Evolutionary conservation across 257 asterid genomes (phyloP), one percentile per base, ranked within the genome.

Genomic region (Osmanthus fragrans): DNA sequence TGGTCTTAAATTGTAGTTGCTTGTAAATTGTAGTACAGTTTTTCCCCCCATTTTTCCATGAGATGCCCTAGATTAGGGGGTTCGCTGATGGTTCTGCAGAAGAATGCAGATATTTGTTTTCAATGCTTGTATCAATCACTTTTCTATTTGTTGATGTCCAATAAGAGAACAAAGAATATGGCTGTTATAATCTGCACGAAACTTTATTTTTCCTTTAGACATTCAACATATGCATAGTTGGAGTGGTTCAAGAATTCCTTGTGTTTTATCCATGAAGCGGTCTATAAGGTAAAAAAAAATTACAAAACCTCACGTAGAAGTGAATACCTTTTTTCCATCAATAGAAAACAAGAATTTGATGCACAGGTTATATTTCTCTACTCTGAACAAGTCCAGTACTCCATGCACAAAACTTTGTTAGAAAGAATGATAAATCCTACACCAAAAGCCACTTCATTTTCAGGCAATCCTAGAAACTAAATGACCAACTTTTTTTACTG

Each of bases 1-100:
- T 66, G 79, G 75, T 69, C 74, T 66, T 73, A 34, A 75, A 68
- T 70, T 79, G 73, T 86, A 87, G 91, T 73, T 83, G 79, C 76
- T 80, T 90, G 97, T 91, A 91, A 87, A 89, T 88, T 85, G 93
- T 89, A 91, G 94, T 86, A 79, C 84, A 89, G 96, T 74, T 79
- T 78, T 76, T n/a, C 76, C 78, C 86, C 85, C 86, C 86, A 83
- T 77, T 89, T 86, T 82, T 77, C 79, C 72, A 68, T 81, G 83
- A 74, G 77, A 77, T 85, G 78, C 83, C 72, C 80, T 82, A 80
- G 78, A 73, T 87, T 83, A 64, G 80, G 86, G 83, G 86, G 80
- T 82, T 79, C 83, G 51, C 83, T 76, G 80, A 80, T 85, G 83
- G 79, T 77, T 82, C 84, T 83, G 93, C 94, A 89, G 90, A 90